A percentile compares a stretch with the other conserved stretches of the same genome.
Conservation (phyloP, 176 grass and related monocot genomes). For the Oropetium thomaeum region DNA sequence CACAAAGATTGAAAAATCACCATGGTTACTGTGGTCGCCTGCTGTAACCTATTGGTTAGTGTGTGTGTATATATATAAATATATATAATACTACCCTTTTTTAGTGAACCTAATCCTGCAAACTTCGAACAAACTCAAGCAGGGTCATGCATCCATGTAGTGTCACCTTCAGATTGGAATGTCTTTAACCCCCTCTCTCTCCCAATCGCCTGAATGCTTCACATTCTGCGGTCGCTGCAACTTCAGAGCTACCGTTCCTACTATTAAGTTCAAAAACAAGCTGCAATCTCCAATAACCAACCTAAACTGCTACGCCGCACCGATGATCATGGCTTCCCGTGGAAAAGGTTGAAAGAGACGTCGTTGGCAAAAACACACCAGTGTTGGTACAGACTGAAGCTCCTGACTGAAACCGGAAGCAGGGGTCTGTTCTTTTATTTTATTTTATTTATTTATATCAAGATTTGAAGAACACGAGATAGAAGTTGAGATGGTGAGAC, state of each 20-base stretch:
- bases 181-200: background rate
- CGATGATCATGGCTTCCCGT: background rate
- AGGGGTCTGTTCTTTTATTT: background rate
- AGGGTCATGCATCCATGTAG: background rate
- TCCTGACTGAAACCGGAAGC: background rate
- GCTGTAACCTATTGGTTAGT: too few relatives aligned
- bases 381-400: background rate
- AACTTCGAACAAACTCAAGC: background rate
- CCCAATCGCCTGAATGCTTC: too few relatives aligned
- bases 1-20: too few relatives aligned
- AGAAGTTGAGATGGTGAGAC: background rate
- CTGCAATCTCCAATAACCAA: background rate
- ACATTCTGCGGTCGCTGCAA: conserved; percentile 43
- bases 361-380: too few relatives aligned
- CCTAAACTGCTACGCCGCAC: background rate
- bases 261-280: background rate
- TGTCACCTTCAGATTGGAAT: background rate
- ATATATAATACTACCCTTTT: too few relatives aligned
- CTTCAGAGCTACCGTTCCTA: conserved; percentile 44
- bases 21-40: too few relatives aligned
- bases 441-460: too few relatives aligned
- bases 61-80: too few relatives aligned
- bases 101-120: too few relatives aligned
- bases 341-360: background rate
- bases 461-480: background rate